phyloP scores from a whole-genome alignment of 495 filamentous ascomycete genomes.

The Cetradonia linearis region DNA sequence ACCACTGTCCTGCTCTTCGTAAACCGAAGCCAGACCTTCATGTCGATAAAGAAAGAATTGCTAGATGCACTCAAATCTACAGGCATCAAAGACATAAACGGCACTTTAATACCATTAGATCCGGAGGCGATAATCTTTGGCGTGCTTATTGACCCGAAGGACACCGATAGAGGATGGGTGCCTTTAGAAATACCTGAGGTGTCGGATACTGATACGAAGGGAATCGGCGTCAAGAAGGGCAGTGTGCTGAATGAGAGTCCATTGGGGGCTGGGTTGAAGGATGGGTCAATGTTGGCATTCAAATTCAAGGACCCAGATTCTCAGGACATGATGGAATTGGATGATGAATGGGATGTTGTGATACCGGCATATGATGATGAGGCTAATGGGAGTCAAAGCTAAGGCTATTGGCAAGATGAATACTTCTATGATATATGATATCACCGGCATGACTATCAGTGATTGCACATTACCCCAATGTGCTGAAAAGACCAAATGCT shows the following conservation, averaged over 20 bases:
- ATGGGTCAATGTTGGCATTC: conserved; percentile 62
- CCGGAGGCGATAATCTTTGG: conserved; percentile 44
- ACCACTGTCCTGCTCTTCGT: conserved; percentile 68
- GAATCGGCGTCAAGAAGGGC: conserved; percentile 32
- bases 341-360: conserved; percentile 53
- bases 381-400: conserved; percentile 27
- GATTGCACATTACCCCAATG: background rate
- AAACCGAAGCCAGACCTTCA: conserved; percentile 49
- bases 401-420: background rate
- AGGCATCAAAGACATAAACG: conserved; percentile 36
- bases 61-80: conserved; percentile 43
- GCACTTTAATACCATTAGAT: conserved; percentile 38
- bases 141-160: conserved; percentile 43
- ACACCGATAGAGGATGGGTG: conserved; percentile 49
- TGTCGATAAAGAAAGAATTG: conserved; percentile 51
- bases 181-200: conserved; percentile 33
- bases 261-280: conserved; percentile 41
- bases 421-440: background rate
- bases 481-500: background rate
- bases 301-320: conserved; percentile 38
- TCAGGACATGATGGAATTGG: conserved; percentile 36
- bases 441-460: background rate
- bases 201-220: conserved; percentile 35
- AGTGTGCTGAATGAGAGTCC: conserved; percentile 34
- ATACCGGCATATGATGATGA: conserved; percentile 51